Base-by-base conservation (phyloP, 2,329 filamentous ascomycete genomes). In the Fusarium chuoi region DNA sequence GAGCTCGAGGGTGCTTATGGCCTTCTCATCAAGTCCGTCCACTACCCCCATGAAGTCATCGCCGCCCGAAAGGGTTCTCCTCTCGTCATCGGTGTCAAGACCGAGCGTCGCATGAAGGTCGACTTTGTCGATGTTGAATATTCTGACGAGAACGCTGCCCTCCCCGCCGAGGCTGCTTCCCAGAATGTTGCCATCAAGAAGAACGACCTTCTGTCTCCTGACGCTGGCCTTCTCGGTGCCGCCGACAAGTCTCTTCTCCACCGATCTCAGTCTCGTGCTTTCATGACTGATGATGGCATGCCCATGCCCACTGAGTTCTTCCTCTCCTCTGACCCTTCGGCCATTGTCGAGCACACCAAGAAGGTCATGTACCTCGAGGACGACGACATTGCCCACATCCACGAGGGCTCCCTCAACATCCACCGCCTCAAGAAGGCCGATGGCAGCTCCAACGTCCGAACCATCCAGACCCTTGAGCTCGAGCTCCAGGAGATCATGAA, bases 401-500 rank as follows among this genome's bases (percentile, higher is more conserved):
- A 98, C 87, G 96, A 99, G 86, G 96, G 96, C 68, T 97, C 96
- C 77, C 91, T 99, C 79, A 98, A 99, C 90, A 99, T 99, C 80
- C 96, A 99, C 89, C 94, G 96, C 82, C 89, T 98, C 78, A 95
- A 94, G 86, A 98, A 98, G 91, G 93, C 95, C 78, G 96, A 98
- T 82, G 96, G 96, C 77, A 95, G 93, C 82, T 97, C 94, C 85
- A 98, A 98, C 82, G 95, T 98, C 78, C 95, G 96, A 83, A 94
- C 94, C 79, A 99, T 99, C 83, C 96, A 99, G 89, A 99, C 96
- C 63, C 91, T 99, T 64, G 96, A 99, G 89, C 93, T 99, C 57
- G 95, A 99, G 89, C 92, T 99, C 75, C 96, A 99, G 88, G 95
- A 99, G 88, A 99, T 99, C 86, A 99, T 99, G 96, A 99, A 99